These are phyloP conservation scores for Jaapia argillacea DNA, from an alignment of 768 basidiomycete species.

Conservation along the genomic window DNA sequence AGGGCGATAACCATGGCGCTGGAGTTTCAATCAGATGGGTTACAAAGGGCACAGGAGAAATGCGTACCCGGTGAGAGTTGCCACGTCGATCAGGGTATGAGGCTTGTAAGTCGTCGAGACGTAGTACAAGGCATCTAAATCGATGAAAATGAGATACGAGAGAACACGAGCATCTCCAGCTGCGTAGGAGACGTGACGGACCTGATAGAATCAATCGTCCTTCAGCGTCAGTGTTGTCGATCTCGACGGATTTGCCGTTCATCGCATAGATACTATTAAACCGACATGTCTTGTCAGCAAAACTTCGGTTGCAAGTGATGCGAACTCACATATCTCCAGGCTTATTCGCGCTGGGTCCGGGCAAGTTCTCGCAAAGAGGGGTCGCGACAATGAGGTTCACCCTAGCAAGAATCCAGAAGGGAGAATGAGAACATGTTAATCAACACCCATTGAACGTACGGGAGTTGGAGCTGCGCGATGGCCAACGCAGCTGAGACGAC, in stretches of 20 bases:
- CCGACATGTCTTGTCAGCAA: neutral
- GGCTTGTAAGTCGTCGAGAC: constrained; percentile 68
- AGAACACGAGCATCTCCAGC: neutral
- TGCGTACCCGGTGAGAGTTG: constrained; percentile 71
- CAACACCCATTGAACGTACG: constrained; percentile 46
- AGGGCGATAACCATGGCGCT: constrained; percentile 68
- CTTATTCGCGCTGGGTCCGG: constrained; percentile 55
- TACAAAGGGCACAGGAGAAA: neutral
- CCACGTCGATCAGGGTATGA: constrained; percentile 78
- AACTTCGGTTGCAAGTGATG: neutral
- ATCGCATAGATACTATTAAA: constrained; percentile 61
- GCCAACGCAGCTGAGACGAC: constrained; percentile 66
- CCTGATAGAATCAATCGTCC: constrained; percentile 70
- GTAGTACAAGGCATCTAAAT: constrained; percentile 74
- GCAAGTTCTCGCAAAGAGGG: constrained; percentile 82
- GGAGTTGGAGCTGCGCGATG: constrained; percentile 73
- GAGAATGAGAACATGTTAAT: neutral
- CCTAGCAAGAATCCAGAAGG: constrained; percentile 21
- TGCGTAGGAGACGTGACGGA: constrained; percentile 16
- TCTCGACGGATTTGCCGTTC: constrained; percentile 81
- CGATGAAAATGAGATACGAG: neutral
- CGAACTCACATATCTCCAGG: constrained; percentile 71
- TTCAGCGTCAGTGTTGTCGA: constrained; percentile 85
- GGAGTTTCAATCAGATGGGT: constrained; percentile 1
- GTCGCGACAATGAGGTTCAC: constrained; percentile 67